Base-by-base conservation (phyloP, 352 stramenopile genomes). In the Pythium insidiosum region DNA sequence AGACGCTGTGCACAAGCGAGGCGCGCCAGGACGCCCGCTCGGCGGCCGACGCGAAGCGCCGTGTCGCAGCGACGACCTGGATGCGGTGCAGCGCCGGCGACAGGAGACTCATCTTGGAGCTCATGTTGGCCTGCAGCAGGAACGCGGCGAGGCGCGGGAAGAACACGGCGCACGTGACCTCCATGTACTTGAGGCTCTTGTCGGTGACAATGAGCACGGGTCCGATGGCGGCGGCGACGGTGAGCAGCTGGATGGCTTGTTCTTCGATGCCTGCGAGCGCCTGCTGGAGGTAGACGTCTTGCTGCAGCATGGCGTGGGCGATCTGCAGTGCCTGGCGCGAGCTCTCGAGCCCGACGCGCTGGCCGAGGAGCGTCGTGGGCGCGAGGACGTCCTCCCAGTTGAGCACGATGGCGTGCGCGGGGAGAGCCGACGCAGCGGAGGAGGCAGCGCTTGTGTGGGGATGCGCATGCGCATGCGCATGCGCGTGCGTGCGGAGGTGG, bases 351-450 rank as follows among this genome's bases (percentile, higher is more conserved):
- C 68, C 66, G n/a, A 75, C 28, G 7, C 67, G 68, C 10, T 62
- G 38, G 6, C 47, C 46, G 25, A 84, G 56, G 25, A 68, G 58
- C 23, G 68, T 53, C 47, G 73, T 63, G 15, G 72, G 72, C 12
- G 60, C 57, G 5, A 84, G 43, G 6, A 82, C 68, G 48, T 84
- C 65, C 43, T 84, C 72, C 68, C 68, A 84, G 25, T 63, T 58
- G 31, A 84, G 52, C 35, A 80, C 62, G 38, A 84, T 58, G 13
- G 48, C 63, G 24, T 68, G 38, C 28, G 28, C 9, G 28, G 9
- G 28, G 28, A 15, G 28, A 15, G 28, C 9, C 9, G 9, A 13
- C 28, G 28, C 9, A 15, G 28, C 28, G 28, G 9, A 33, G 28
- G 28, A 15, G 28, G 28, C 28, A 15, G 28, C 28, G 28, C 9